Conservation (phyloP, 257 asterid species). For the Scutellaria galericulata region DNA sequence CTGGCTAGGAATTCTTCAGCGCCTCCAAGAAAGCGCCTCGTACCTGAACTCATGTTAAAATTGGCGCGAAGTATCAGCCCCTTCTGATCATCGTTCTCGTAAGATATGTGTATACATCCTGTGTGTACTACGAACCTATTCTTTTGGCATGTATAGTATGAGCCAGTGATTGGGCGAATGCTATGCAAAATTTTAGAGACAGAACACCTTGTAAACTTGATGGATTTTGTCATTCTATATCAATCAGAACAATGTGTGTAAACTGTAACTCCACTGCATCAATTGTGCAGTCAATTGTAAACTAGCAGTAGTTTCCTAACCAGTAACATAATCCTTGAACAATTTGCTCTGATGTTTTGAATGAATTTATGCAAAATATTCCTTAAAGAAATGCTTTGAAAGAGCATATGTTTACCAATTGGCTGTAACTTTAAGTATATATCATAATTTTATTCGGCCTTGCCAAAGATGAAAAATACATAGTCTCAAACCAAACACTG, state of each 20-base stretch:
- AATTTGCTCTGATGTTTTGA: background rate
- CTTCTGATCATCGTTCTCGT: conserved; percentile 43
- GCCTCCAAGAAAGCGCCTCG: conserved; percentile 76
- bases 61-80: conserved; percentile 78
- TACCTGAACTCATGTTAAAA: conserved; percentile 88
- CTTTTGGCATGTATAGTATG: conserved; percentile 8
- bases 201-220: background rate
- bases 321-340: background rate
- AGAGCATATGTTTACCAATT: background rate
- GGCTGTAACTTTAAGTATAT: background rate
- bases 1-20: conserved; percentile 60
- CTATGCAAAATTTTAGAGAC: conserved; percentile 20
- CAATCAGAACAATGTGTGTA: conserved; percentile 7
- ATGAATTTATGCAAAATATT: background rate
- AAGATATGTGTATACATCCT: conserved; percentile 9
- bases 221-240: conserved; percentile 3
- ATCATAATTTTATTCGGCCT: conserved; percentile 29
- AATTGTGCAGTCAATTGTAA: conserved; percentile 15
- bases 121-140: conserved; percentile 30
- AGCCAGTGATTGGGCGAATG: background rate
- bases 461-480: conserved; percentile 31
- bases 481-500: conserved; percentile 19
- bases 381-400: background rate
- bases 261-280: background rate
- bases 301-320: background rate